A percentile compares a stretch with the other conserved stretches of the same genome.
These are phyloP conservation scores for Knufia petricola DNA, from an alignment of 2,329 filamentous ascomycete species.

Conservation along the genomic window DNA sequence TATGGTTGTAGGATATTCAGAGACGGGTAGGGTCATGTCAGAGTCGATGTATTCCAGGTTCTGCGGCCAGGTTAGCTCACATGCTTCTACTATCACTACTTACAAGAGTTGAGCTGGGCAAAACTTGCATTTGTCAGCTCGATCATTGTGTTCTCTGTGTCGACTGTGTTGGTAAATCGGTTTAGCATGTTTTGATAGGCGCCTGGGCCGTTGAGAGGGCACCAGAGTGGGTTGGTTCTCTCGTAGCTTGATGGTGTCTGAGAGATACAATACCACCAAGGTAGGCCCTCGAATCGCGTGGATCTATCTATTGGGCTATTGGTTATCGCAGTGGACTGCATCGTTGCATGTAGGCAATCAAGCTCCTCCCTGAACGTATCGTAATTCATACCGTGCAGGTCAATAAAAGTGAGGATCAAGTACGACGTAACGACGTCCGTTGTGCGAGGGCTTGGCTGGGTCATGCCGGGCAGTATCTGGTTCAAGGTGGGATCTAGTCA, in stretches of 20 bases:
- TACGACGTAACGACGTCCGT: not conserved
- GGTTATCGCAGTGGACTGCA: not conserved
- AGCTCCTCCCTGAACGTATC: not conserved
- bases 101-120: too few species aligned
- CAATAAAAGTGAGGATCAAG: not conserved
- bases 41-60: not conserved
- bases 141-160: not conserved
- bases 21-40: not conserved
- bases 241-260: not conserved
- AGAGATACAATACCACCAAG: not conserved
- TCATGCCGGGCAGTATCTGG: not conserved
- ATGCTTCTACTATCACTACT: too few species aligned
- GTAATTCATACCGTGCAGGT: not conserved
- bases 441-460: not conserved
- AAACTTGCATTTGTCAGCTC: not conserved
- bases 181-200: not conserved
- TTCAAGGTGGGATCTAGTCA: not conserved
- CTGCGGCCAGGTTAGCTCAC: not conserved
- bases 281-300: not conserved
- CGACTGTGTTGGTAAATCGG: not conserved
- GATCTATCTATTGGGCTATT: not conserved
- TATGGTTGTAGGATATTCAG: not conserved
- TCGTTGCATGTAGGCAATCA: not conserved
- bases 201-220: not conserved
- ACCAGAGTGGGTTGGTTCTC: not conserved